Evolutionary conservation across 768 basidiomycete species (phyloP).

Genomic region (Boletus pseudopeckii): DNA sequence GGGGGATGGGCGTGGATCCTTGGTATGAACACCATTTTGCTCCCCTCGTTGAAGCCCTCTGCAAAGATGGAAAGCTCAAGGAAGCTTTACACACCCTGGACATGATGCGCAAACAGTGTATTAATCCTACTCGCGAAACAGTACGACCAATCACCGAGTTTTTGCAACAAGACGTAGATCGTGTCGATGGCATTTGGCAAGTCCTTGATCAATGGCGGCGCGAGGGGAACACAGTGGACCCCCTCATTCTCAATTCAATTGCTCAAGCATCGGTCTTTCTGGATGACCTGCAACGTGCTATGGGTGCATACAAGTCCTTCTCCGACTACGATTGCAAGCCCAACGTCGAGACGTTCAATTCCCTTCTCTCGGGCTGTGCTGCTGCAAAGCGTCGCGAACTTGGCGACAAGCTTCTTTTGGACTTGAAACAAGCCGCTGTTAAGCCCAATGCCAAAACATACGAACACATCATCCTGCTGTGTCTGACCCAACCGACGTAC

Average conservation of each 20-base stretch:
- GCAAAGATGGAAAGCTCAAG: slow-evolving; percentile 50
- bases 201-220: slow-evolving; percentile 58
- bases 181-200: slow-evolving; percentile 62
- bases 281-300: slow-evolving; percentile 69
- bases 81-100: slow-evolving; percentile 61
- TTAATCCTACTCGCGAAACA: slow-evolving; percentile 50
- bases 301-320: slow-evolving; percentile 71
- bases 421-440: slow-evolving; percentile 59
- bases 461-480: slow-evolving; percentile 63
- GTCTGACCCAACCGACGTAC: slow-evolving; percentile 67
- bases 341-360: slow-evolving; percentile 63
- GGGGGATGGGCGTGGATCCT: slow-evolving; percentile 43
- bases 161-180: slow-evolving; percentile 46
- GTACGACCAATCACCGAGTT: slow-evolving; percentile 49
- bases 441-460: slow-evolving; percentile 60
- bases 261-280: slow-evolving; percentile 58
- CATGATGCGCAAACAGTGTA: slow-evolving; percentile 54
- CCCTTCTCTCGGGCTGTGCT: slow-evolving; percentile 65
- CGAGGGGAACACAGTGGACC: slow-evolving; percentile 50
- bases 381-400: slow-evolving; percentile 56
- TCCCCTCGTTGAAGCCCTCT: slow-evolving; percentile 72
- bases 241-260: slow-evolving; percentile 61
- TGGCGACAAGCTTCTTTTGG: slow-evolving; percentile 62
- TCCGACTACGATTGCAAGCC: slow-evolving; percentile 53
- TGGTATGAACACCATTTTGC: slow-evolving; percentile 72